These are phyloP conservation scores for Trametes coccinea DNA, from an alignment of 768 basidiomycete genomes.

Conservation along the genomic window DNA sequence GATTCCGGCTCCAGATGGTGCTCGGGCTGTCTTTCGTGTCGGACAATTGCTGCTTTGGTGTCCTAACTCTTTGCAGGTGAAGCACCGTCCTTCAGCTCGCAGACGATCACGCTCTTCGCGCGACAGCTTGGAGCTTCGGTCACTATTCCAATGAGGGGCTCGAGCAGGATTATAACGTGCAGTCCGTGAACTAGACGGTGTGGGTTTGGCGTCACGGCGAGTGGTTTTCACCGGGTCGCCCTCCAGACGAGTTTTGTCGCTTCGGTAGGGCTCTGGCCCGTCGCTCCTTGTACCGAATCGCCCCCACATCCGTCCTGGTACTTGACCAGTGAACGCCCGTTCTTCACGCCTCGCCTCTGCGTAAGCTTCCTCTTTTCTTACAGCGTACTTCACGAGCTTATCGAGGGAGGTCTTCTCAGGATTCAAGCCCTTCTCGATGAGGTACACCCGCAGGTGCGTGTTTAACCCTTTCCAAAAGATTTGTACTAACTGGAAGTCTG, in stretches of 20 bases:
- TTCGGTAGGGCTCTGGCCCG: background rate
- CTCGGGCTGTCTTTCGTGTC: constrained; percentile 5
- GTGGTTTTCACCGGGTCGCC: too few relatives aligned
- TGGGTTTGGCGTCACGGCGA: too few relatives aligned
- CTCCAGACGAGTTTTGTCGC: too few relatives aligned
- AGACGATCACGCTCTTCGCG: constrained; percentile 2
- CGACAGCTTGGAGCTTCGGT: background rate
- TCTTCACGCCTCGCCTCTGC: background rate
- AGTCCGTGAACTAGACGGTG: too few relatives aligned
- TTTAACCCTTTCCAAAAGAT: constrained; percentile 19
- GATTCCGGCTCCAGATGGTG: background rate
- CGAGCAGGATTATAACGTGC: too few relatives aligned
- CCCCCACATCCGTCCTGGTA: background rate
- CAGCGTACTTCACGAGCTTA: background rate
- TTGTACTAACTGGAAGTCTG: constrained; percentile 12
- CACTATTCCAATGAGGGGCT: background rate
- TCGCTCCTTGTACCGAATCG: background rate
- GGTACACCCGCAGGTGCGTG: constrained; percentile 6
- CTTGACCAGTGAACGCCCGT: background rate
- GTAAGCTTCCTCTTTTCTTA: background rate
- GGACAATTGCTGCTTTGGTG: constrained; percentile 13
- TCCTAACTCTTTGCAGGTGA: constrained; percentile 16
- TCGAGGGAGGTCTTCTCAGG: background rate
- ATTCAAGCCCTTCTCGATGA: background rate
- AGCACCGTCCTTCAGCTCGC: constrained; percentile 15